These are phyloP conservation scores for Colletotrichum lini DNA, from an alignment of 2,329 filamentous ascomycete genomes.

Conservation along the genomic window DNA sequence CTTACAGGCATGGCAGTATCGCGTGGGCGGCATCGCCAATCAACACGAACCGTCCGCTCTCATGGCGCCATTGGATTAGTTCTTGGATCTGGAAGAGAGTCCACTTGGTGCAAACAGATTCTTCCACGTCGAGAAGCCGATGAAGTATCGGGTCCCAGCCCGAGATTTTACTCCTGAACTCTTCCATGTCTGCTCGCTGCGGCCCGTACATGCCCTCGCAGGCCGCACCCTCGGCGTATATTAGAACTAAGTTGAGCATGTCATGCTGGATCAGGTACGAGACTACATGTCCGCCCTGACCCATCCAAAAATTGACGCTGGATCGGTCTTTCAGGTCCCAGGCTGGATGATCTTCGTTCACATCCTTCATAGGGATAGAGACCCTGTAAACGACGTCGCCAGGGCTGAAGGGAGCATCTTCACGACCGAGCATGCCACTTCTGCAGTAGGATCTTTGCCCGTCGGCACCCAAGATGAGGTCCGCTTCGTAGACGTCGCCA, in stretches of 20 bases:
- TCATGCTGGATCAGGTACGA: not conserved
- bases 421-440: not conserved
- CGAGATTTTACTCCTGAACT: not conserved
- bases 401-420: not conserved
- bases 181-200: not conserved
- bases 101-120: not conserved
- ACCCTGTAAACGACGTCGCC: not conserved
- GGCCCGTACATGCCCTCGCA: not conserved
- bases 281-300: not conserved
- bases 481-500: not conserved
- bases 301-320: not conserved
- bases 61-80: not conserved
- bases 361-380: not conserved
- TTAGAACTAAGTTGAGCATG: not conserved
- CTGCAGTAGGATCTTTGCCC: not conserved
- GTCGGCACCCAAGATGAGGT: not conserved
- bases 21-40: not conserved
- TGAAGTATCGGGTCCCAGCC: not conserved
- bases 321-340: not conserved
- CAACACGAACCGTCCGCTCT: not conserved
- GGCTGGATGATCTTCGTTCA: not conserved
- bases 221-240: not conserved
- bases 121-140: not conserved
- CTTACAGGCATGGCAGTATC: not conserved
- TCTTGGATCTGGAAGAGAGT: not conserved